phyloP scores from a whole-genome alignment of 305 asterid species.

The Fraxinus floribunda region DNA sequence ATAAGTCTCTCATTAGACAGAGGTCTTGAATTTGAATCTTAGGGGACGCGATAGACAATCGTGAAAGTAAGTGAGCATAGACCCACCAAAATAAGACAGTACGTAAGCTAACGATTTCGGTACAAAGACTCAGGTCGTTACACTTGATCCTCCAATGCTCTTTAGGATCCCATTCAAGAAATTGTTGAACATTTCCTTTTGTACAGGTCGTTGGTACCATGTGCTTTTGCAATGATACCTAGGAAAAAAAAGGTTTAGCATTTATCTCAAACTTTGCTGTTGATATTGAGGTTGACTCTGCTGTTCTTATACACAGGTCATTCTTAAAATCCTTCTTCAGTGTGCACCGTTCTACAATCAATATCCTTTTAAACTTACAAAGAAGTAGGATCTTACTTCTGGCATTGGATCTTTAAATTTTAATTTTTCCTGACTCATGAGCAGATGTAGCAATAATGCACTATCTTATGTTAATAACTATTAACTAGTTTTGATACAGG shows the following conservation, averaged over 20 bases:
- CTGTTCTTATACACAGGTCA: constrained; percentile 2
- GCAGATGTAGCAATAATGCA: neutral
- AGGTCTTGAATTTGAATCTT: no score
- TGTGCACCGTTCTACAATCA: neutral
- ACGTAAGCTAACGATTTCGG: no score
- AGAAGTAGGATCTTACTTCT: constrained; percentile 1
- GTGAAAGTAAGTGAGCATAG: no score
- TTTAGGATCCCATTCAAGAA: neutral
- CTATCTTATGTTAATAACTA: neutral
- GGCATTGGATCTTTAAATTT: constrained; percentile 17
- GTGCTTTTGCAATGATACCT: constrained; percentile 2
- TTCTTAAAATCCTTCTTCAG: constrained; percentile 1
- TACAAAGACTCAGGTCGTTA: no score
- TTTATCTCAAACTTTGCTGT: constrained; percentile 4
- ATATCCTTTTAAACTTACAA: neutral
- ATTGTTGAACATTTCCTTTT: neutral
- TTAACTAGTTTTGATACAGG: constrained; percentile 43
- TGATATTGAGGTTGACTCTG: constrained; percentile 12
- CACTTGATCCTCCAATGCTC: neutral
- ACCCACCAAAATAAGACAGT: no score
- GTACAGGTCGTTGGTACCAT: neutral
- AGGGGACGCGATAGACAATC: no score
- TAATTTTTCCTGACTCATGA: neutral
- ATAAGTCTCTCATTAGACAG: no score
- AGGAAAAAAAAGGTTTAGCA: neutral